A percentile compares a stretch with the other conserved stretches of the same genome.
phyloP scores from a whole-genome alignment of 345 rosid species.

The Chamaenerion angustifolium region DNA sequence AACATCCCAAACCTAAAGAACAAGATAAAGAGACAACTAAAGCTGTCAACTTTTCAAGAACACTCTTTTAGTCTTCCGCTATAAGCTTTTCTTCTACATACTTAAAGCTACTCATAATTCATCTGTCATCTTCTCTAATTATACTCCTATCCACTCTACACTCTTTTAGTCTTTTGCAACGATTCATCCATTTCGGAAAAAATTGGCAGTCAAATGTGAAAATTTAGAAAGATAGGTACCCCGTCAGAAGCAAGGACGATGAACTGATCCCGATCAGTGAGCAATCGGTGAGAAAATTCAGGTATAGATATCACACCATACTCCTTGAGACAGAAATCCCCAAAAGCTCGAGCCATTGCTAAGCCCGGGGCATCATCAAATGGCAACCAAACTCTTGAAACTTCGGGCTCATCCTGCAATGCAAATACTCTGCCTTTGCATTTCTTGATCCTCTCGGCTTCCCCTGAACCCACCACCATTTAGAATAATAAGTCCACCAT shows the following conservation, averaged over 20 bases:
- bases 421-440: slow-evolving; percentile 99
- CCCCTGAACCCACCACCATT: slow-evolving; percentile 34
- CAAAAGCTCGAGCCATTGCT: slow-evolving; percentile 99
- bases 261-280: slow-evolving; percentile 84
- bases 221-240: slow-evolving; percentile 18
- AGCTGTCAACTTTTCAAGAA: no score
- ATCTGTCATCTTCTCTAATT: no score
- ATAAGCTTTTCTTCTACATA: no score
- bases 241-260: slow-evolving; percentile 98
- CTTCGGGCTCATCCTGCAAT: slow-evolving; percentile 98
- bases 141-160: no score
- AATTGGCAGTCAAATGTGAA: no score
- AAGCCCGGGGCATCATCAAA: slow-evolving; percentile 99
- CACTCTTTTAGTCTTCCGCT: no score
- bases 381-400: slow-evolving; percentile 94
- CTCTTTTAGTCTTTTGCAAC: no score
- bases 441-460: slow-evolving; percentile 88
- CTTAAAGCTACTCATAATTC: no score
- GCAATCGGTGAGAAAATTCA: slow-evolving; percentile 74
- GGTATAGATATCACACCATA: slow-evolving; percentile 95
- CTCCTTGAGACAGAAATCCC: slow-evolving; percentile 97
- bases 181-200: no score
- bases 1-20: slow-evolving; percentile 90
- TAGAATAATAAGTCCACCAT: slow-evolving; percentile 3
- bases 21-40: not conserved